phyloP scores from a whole-genome alignment of 177 flowering plant genomes.

The Vitis hybrid region DNA sequence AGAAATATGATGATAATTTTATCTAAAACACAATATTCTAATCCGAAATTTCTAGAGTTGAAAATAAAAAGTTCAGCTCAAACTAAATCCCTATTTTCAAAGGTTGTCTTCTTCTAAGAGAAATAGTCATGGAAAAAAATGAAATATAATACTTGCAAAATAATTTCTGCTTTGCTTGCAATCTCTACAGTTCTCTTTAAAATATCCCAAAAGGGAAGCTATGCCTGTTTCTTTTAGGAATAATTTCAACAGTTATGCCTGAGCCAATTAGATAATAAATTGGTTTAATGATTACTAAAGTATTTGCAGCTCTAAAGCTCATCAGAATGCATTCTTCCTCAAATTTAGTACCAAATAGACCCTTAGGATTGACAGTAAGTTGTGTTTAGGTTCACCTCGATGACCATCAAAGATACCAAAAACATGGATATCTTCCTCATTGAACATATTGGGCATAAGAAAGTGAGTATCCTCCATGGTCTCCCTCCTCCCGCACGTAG shows the following conservation, averaged over 20 bases:
- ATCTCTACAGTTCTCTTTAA: neutral
- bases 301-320: neutral
- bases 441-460: conserved; percentile 63
- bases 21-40: no score
- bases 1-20: no score
- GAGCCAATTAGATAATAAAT: neutral
- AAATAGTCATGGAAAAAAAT: neutral
- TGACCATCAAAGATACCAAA: conserved; percentile 99
- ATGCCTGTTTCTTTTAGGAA: neutral
- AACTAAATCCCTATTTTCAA: no score
- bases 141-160: neutral
- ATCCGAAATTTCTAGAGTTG: no score
- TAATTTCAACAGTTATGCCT: neutral
- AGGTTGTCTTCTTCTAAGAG: neutral
- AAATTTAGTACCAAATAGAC: neutral
- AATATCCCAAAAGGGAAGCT: neutral
- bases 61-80: no score
- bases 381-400: conserved; percentile 56
- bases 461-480: conserved; percentile 94
- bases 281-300: neutral
- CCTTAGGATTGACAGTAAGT: conserved; percentile 2
- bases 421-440: conserved; percentile 54
- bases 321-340: neutral
- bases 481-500: conserved; percentile 92
- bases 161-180: neutral